These are phyloP conservation scores for Cordyceps fumosorosea DNA, from an alignment of 2,329 filamentous ascomycete genomes.

Conservation along the genomic window DNA sequence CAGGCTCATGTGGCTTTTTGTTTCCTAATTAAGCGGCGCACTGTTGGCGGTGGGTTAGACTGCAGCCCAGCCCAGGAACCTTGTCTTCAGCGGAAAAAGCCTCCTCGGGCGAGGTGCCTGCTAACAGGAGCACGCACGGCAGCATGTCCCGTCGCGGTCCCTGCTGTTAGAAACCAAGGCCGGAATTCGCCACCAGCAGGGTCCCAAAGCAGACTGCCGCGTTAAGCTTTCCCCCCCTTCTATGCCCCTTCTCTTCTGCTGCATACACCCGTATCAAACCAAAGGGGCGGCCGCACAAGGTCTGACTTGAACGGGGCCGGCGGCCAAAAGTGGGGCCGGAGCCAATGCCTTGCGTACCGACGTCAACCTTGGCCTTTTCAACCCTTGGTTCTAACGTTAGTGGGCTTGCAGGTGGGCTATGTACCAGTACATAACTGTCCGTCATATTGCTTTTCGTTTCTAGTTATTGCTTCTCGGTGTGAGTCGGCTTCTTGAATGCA, in stretches of 20 bases:
- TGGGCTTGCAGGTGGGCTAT: not conserved
- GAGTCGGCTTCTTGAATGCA: not conserved
- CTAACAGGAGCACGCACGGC: no score
- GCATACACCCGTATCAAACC: not conserved
- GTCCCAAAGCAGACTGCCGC: not conserved
- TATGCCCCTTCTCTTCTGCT: not conserved
- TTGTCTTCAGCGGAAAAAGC: no score
- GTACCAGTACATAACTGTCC: not conserved
- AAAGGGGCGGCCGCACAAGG: not conserved
- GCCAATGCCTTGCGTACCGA: slow-evolving; percentile 3
- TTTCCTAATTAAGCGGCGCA: no score
- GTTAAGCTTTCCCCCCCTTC: not conserved
- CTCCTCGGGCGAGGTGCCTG: no score
- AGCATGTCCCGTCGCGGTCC: not conserved
- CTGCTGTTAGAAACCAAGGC: not conserved
- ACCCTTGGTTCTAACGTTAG: not conserved
- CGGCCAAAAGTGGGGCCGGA: slow-evolving; percentile 11
- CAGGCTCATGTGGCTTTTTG: no score
- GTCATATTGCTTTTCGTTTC: not conserved
- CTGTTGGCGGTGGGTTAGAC: no score
- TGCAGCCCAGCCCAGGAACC: no score
- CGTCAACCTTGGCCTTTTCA: not conserved
- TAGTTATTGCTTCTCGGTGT: not conserved
- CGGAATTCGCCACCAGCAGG: not conserved
- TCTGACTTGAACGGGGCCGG: not conserved